phyloP scores from a whole-genome alignment of 1,284 basidiomycete species.

The Exobasidium cylindrosporum region DNA sequence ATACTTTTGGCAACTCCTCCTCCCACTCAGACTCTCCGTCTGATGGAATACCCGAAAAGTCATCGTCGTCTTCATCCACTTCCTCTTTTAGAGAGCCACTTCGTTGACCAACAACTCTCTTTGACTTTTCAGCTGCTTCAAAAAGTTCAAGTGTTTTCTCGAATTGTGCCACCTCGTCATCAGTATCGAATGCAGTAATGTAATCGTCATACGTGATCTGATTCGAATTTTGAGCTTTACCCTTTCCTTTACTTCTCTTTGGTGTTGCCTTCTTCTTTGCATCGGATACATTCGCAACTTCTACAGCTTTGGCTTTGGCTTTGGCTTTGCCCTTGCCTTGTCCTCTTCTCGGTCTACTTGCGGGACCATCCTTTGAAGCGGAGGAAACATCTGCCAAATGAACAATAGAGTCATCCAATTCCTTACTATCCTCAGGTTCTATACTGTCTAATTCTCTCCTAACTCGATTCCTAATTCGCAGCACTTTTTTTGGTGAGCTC shows the following conservation, averaged over 20 bases:
- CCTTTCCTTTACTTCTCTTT: not conserved
- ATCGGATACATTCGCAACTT: not conserved
- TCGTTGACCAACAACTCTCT: too few species aligned
- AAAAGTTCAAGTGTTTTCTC: not conserved
- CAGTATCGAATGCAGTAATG: not conserved
- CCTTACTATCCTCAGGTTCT: not conserved
- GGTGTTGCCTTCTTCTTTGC: not conserved
- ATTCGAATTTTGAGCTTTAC: not conserved
- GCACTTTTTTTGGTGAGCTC: too few species aligned
- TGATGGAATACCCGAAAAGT: too few species aligned
- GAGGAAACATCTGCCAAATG: not conserved
- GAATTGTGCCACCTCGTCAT: not conserved
- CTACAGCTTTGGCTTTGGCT: not conserved
- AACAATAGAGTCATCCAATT: not conserved
- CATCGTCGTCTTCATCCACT: not conserved
- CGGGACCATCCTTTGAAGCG: too few species aligned
- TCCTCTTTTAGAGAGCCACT: too few species aligned
- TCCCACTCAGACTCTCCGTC: not conserved
- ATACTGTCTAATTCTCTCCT: not conserved
- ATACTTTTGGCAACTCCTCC: too few species aligned
- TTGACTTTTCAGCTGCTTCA: not conserved
- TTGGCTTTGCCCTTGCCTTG: too few species aligned
- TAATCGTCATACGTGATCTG: not conserved
- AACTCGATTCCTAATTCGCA: not conserved
- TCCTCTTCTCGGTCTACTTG: too few species aligned